Evolutionary conservation across 352 stramenopile genomes (phyloP).

Genomic region (Phytophthora cactorum): DNA sequence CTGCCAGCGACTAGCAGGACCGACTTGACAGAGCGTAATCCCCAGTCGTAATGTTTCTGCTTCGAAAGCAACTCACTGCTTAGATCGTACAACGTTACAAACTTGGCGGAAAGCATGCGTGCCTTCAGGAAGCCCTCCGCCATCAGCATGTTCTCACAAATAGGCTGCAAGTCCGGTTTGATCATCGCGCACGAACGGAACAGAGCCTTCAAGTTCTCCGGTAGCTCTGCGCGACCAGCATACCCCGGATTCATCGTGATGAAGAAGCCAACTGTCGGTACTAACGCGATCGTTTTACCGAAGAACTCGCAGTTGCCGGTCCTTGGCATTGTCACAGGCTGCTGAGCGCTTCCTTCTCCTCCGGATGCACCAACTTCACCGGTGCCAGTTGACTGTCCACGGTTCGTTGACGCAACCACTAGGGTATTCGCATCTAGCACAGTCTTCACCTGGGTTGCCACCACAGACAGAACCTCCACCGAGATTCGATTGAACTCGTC

Average conservation of each 20-base stretch:
- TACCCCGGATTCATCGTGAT: conserved; percentile 97
- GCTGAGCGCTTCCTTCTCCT: conserved; percentile 30
- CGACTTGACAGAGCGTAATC: conserved; percentile 95
- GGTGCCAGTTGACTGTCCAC: conserved; percentile 6
- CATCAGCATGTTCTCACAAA: conserved; percentile 97
- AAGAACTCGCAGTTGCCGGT: conserved; percentile 90
- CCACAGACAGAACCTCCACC: conserved; percentile 96
- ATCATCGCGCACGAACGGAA: conserved; percentile 95
- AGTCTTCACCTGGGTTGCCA: conserved; percentile 97
- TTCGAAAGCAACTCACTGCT: conserved; percentile 87
- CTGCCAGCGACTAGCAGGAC: conserved; percentile 95
- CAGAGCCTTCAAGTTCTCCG: conserved; percentile 93
- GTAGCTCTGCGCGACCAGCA: conserved; percentile 89
- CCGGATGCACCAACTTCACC: conserved; percentile 17
- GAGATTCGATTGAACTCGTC: conserved; percentile 98
- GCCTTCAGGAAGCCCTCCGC: conserved; percentile 92
- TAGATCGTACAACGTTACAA: conserved; percentile 92
- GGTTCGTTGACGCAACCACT: conserved; percentile 31
- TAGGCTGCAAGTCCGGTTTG: conserved; percentile 89
- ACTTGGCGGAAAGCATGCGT: conserved; percentile 84
- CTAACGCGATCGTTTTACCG: conserved; percentile 83
- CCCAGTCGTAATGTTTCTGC: conserved; percentile 96
- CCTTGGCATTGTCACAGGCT: conserved; percentile 43
- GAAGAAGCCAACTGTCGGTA: conserved; percentile 91
- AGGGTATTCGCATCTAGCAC: conserved; percentile 90